A percentile compares a stretch with the other conserved stretches of the same genome.
Conservation (phyloP, 176 grass and related monocot species). For the Olyra latifolia region DNA sequence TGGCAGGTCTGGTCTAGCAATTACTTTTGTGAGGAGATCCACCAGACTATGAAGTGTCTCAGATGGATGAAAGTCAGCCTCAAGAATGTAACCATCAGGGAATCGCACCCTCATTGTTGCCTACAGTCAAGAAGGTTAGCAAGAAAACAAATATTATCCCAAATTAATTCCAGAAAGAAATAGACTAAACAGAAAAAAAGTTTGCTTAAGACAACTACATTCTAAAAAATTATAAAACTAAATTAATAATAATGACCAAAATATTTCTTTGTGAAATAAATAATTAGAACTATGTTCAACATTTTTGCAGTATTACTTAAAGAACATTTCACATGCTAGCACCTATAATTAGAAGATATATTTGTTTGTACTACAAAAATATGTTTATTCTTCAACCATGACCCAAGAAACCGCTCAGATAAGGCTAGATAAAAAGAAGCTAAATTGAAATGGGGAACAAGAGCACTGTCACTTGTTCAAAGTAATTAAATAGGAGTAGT, state of each 20-base stretch:
- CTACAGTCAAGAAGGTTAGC: constrained; percentile 44
- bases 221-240: not conserved
- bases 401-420: not conserved
- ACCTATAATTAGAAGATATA: constrained; percentile 11
- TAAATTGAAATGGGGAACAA: constrained; percentile 3
- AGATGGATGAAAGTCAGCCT: constrained; percentile 82
- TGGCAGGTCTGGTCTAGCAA: constrained; percentile 82
- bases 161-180: not conserved
- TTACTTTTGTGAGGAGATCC: constrained; percentile 80
- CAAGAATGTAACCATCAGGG: constrained; percentile 88
- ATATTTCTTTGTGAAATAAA: not conserved
- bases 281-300: not conserved
- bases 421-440: constrained; percentile 1
- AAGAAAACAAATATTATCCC: constrained; percentile 2
- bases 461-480: not conserved
- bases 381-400: not conserved
- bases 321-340: not conserved
- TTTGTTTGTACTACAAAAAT: not conserved
- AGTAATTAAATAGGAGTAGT: not conserved
- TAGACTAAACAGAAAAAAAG: not conserved
- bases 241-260: not conserved
- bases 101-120: constrained; percentile 79
- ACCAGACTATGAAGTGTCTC: constrained; percentile 73
- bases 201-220: not conserved
- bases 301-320: not conserved